These are phyloP conservation scores for Leccinum subrobustum DNA, from an alignment of 1,284 basidiomycete species.

Conservation along the genomic window DNA sequence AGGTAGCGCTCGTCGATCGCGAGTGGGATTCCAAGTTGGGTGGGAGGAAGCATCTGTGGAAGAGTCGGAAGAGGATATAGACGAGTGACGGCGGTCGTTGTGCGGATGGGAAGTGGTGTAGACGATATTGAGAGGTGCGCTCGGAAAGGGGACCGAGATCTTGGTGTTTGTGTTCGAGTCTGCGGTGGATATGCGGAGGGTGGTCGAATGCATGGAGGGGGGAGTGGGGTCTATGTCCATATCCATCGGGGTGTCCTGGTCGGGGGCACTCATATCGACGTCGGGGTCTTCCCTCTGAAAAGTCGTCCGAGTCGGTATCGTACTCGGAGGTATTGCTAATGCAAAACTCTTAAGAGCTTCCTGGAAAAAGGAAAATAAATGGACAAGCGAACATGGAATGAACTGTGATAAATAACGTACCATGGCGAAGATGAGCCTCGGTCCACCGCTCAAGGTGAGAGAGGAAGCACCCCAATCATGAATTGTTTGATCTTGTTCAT, in stretches of 20 bases:
- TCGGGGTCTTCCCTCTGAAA: slow-evolving; percentile 21
- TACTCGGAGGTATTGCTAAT: too few relatives aligned
- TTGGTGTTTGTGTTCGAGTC: slow-evolving; percentile 18
- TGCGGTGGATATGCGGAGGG: slow-evolving; percentile 38
- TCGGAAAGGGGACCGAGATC: slow-evolving; percentile 16
- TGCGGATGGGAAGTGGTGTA: slow-evolving; percentile 4
- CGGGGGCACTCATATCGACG: slow-evolving; percentile 30
- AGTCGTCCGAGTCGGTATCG: too few relatives aligned
- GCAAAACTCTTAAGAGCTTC: too few relatives aligned
- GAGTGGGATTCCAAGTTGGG: slow-evolving; percentile 22
- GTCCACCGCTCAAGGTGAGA: too few relatives aligned
- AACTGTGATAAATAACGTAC: too few relatives aligned
- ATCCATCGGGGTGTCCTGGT: slow-evolving; percentile 30
- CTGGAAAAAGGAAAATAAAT: too few relatives aligned
- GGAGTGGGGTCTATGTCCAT: slow-evolving; percentile 16
- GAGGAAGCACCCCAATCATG: too few relatives aligned
- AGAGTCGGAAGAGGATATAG: slow-evolving; percentile 19
- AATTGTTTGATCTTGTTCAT: too few relatives aligned
- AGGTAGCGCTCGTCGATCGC: slow-evolving; percentile 32
- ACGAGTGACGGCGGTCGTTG: slow-evolving; percentile 23
- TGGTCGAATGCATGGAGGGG: slow-evolving; percentile 54
- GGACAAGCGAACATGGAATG: too few relatives aligned
- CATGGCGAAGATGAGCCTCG: too few relatives aligned
- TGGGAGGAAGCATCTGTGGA: slow-evolving; percentile 26
- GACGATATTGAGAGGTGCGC: slow-evolving; percentile 19